Percentiles rank a stretch among this genome's conserved stretches.
Evolutionary conservation across 805 yeast species (phyloP).

Genomic region (Nakazawaea holstii): DNA sequence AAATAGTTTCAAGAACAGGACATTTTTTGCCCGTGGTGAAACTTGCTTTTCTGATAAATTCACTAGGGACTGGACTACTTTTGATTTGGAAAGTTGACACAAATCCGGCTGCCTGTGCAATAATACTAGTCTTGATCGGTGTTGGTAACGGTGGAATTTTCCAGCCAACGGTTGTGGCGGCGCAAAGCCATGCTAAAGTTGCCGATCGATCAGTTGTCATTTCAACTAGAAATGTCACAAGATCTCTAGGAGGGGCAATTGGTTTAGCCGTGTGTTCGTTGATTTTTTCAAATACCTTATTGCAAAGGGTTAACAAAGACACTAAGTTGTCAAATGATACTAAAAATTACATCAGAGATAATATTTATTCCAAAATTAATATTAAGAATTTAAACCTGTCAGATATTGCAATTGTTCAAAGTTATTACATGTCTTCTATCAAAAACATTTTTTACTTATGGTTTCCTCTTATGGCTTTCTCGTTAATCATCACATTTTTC

Average conservation of each 20-base stretch:
- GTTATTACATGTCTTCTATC: conserved; percentile 29
- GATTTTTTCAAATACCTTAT: conserved; percentile 22
- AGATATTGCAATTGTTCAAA: conserved; percentile 21
- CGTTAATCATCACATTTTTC: conserved; percentile 26
- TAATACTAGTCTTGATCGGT: conserved; percentile 32
- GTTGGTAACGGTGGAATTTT: conserved; percentile 43
- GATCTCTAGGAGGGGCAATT: conserved; percentile 61
- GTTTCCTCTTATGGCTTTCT: conserved; percentile 29
- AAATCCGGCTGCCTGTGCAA: conserved; percentile 29
- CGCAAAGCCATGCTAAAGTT: conserved; percentile 44
- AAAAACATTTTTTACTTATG: conserved; percentile 29
- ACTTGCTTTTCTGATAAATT: conserved; percentile 37
- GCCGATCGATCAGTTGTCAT: conserved; percentile 56
- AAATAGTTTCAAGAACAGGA: conserved; percentile 34
- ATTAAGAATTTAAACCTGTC: conserved; percentile 14
- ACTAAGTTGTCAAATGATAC: conserved; percentile 9
- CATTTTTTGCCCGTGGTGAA: conserved; percentile 36
- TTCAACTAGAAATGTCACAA: conserved; percentile 47
- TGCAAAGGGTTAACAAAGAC: conserved; percentile 9
- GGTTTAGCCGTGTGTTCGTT: conserved; percentile 43
- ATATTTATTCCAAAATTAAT: conserved; percentile 24
- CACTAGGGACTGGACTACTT: conserved; percentile 34
- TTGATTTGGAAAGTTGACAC: conserved; percentile 26
- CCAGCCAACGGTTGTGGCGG: conserved; percentile 53
- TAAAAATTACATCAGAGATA: conserved; percentile 18